Conservation (phyloP, 140 eudicot species). For the Oenanthe javanica region DNA sequence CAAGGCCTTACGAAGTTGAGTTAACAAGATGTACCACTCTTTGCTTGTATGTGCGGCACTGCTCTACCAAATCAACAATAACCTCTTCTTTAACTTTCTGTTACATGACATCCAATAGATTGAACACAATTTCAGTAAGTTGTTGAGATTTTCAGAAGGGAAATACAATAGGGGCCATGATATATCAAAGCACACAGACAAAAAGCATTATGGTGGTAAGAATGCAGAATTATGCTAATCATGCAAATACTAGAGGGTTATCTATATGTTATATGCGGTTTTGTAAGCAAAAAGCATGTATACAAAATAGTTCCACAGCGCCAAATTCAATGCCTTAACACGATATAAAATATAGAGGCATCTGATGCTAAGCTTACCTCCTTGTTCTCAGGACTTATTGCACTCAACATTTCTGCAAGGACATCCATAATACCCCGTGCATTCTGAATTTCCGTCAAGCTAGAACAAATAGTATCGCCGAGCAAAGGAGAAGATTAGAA, state of each 20-base stretch:
- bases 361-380: slow-evolving; percentile 38
- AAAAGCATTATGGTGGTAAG: not conserved
- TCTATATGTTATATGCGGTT: not conserved
- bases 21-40: slow-evolving; percentile 92
- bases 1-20: slow-evolving; percentile 83
- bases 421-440: slow-evolving; percentile 94
- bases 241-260: too few relatives aligned
- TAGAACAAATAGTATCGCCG: slow-evolving; percentile 16
- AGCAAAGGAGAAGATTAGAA: slow-evolving; percentile 13
- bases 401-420: slow-evolving; percentile 82
- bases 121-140: not conserved
- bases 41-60: slow-evolving; percentile 78
- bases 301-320: not conserved
- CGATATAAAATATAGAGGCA: not conserved
- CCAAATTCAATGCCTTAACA: not conserved
- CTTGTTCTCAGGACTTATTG: slow-evolving; percentile 60
- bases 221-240: not conserved
- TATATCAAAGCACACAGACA: not conserved
- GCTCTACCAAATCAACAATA: slow-evolving; percentile 76
- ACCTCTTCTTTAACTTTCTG: slow-evolving; percentile 83
- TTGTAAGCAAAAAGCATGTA: not conserved
- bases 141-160: not conserved
- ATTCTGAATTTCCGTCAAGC: slow-evolving; percentile 81
- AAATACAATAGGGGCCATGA: not conserved
- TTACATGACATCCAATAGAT: slow-evolving; percentile 11